These are phyloP conservation scores for Rhizoclosmatium hyalinum DNA, from an alignment of 371 early-diverging fungal species.

Conservation along the genomic window DNA sequence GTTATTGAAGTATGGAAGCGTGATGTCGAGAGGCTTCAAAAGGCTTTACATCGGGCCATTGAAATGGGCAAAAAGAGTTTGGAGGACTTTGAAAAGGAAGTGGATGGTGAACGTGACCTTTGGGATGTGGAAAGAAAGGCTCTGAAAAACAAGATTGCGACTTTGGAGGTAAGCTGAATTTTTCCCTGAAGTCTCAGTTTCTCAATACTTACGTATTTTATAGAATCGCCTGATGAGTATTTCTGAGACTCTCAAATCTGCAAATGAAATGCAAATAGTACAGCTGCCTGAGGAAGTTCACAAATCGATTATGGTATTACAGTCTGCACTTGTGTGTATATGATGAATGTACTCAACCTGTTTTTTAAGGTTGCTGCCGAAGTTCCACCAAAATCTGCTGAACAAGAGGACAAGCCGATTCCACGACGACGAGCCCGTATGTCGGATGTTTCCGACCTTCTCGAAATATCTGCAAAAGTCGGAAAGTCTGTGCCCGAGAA, in stretches of 20 bases:
- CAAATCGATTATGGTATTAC: slow-evolving; percentile 23
- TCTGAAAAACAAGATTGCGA: not conserved
- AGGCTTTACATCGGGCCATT: slow-evolving; percentile 20
- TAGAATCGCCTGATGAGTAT: slow-evolving; percentile 12
- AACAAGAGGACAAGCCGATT: not conserved
- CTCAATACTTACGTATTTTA: not conserved
- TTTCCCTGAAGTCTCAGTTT: not conserved
- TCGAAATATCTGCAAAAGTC: slow-evolving; percentile 18
- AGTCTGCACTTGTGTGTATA: not conserved
- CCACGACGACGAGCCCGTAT: slow-evolving; percentile 12
- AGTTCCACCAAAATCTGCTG: not conserved
- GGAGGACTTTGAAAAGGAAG: slow-evolving; percentile 24
- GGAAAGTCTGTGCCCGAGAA: slow-evolving; percentile 16
- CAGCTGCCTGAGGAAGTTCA: slow-evolving; percentile 8
- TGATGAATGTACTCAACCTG: not conserved
- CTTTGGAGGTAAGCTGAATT: slow-evolving; percentile 17
- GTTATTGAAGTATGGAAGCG: slow-evolving; percentile 1
- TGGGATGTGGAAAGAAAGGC: slow-evolving; percentile 20
- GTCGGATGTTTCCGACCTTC: slow-evolving; percentile 23
- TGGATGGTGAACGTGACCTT: slow-evolving; percentile 22
- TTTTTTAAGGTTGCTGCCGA: slow-evolving; percentile 11
- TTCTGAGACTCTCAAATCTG: slow-evolving; percentile 21
- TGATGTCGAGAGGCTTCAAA: slow-evolving; percentile 19
- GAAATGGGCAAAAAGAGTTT: slow-evolving; percentile 17
- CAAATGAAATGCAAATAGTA: not conserved